Base-by-base conservation (phyloP, 495 filamentous ascomycete species). In the Podospora bellae-mahoneyi region DNA sequence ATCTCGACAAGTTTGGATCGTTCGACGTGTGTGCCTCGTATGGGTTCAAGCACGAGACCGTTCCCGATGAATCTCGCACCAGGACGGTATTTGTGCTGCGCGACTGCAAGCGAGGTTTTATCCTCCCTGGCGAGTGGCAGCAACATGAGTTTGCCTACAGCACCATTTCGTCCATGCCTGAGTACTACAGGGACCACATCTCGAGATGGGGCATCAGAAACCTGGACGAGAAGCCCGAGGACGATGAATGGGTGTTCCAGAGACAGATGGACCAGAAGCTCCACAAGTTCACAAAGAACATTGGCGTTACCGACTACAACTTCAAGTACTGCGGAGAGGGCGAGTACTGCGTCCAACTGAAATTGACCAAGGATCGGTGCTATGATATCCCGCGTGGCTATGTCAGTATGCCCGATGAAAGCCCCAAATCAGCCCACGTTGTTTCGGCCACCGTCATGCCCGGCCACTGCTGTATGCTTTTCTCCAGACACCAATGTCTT, bases 351-450 rank as follows among this genome's bases (percentile, higher is more conserved):
- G 55, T 58, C 23, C 55, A 58, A 58, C n/a, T 20, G n/a, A 58
- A 58, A 3, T n/a, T 58, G 55, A 58, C 55, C 55, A n/a, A 58
- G 23, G 23, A 26, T n/a, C 6, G 16, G 9, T 20, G 55, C 18
- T 58, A 58, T n/a, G 55, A 58, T 23, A 58, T 58, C n/a, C 55
- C 55, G 5, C 55, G 55, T 4, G 55, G 55, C 55, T 58, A 58
- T 58, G 7, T 58, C 19, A 32, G 30, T 48, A 10, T 13, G 15
- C 39, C 39, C 7, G 15, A 48, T 48, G 55, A 18, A 18, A 18
- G 23, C 55, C 5, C 6, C 7, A 58, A 58, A 58, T 58, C 55
- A 18, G 55, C 55, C 6, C 6, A 58, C 55, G 55, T 58, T 26
- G 55, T 58, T 5, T 58, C 55, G 55, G 55, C 23, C 55, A 58